Evolutionary conservation across 495 filamentous ascomycete genomes (phyloP).

Genomic region (Friedmanniomyces endolithicus): DNA sequence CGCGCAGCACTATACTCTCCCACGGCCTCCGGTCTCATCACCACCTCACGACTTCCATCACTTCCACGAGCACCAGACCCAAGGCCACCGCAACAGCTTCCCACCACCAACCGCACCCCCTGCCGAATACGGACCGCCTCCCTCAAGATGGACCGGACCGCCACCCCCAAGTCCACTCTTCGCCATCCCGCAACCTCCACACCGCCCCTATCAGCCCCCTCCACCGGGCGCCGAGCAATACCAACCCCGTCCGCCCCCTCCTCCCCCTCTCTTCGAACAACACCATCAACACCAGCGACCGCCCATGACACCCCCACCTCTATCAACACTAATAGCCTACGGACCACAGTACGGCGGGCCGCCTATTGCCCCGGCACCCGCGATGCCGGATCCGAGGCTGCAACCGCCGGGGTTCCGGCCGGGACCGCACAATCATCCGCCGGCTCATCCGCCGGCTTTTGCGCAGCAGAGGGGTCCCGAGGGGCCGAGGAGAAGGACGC

Average conservation of each 20-base stretch:
- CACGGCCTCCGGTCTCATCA: background rate
- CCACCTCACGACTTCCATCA: background rate
- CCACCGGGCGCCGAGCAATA: conserved; percentile 1
- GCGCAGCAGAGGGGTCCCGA: conserved; percentile 11
- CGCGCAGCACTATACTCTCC: background rate
- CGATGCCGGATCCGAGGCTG: conserved; percentile 1
- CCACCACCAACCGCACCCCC: background rate
- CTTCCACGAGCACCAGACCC: background rate
- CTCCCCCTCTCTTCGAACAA: background rate
- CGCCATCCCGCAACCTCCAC: conserved; percentile 2
- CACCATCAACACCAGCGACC: background rate
- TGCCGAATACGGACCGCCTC: background rate
- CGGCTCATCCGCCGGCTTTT: conserved; percentile 16
- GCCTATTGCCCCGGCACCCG: conserved; percentile 18
- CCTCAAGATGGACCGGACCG: background rate
- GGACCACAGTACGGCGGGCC: conserved; percentile 9
- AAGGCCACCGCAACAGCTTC: conserved; percentile 14
- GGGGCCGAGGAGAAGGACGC: background rate
- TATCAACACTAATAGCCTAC: background rate
- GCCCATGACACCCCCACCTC: background rate
- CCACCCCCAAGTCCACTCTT: conserved; percentile 2
- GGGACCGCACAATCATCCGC: background rate
- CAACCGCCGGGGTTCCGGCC: conserved; percentile 3
- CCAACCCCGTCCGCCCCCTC: background rate
- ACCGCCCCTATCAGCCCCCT: background rate